These are phyloP conservation scores for Apiospora sp. DNA, from an alignment of 2,329 filamentous ascomycete genomes.

Conservation along the genomic window DNA sequence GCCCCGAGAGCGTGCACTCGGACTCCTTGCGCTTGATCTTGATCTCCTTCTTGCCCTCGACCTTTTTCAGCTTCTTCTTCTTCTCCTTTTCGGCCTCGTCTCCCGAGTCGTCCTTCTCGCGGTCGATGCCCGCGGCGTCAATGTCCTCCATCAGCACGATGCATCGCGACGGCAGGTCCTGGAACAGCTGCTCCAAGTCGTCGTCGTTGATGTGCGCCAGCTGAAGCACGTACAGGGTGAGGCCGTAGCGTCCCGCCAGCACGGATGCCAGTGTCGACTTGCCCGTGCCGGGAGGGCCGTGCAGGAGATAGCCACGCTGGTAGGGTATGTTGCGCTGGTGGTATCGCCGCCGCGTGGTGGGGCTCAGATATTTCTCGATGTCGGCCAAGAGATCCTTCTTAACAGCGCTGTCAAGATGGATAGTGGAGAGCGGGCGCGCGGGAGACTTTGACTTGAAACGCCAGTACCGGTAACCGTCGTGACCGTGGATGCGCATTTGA, in stretches of 20 bases:
- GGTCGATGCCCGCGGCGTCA: constrained; percentile 83
- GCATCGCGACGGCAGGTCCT: constrained; percentile 81
- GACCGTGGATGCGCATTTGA: constrained; percentile 35
- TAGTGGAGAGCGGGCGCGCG: constrained; percentile 35
- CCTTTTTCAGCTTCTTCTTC: background rate
- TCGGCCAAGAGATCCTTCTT: constrained; percentile 24
- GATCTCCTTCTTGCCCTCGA: background rate
- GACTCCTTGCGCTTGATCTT: constrained; percentile 12
- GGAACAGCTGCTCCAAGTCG: constrained; percentile 80
- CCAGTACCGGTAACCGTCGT: constrained; percentile 42
- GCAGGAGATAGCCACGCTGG: constrained; percentile 23
- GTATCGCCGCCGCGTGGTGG: constrained; percentile 21
- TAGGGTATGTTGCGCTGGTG: constrained; percentile 23
- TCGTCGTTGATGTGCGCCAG: constrained; percentile 67
- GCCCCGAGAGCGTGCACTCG: constrained; percentile 56
- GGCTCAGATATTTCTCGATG: constrained; percentile 22
- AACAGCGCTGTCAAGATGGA: constrained; percentile 20
- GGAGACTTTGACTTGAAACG: constrained; percentile 37
- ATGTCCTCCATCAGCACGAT: constrained; percentile 86
- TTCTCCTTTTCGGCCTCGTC: background rate
- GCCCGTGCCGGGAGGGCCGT: constrained; percentile 25
- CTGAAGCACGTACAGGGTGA: constrained; percentile 48
- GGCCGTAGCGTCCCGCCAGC: constrained; percentile 37
- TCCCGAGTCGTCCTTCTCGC: background rate
- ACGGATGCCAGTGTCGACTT: constrained; percentile 20